Evolutionary conservation across 768 basidiomycete genomes (phyloP).

Genomic region (Phanerochaete carnosa): DNA sequence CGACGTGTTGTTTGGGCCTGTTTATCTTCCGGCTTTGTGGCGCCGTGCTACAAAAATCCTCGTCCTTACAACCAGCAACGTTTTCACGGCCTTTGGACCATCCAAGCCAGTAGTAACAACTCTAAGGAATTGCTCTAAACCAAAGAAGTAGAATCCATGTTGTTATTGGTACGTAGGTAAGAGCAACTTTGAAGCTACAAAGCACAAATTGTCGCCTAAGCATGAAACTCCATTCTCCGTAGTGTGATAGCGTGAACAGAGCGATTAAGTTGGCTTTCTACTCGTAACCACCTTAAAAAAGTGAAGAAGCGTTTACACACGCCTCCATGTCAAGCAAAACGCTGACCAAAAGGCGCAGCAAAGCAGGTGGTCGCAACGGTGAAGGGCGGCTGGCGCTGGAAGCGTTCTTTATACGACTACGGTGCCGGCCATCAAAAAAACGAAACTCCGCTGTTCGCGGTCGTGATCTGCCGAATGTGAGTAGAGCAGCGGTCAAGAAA

Average conservation of each 20-base stretch:
- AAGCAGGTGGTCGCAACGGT: slow-evolving; percentile 46
- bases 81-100: too few species aligned
- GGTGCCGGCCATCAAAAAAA: slow-evolving; percentile 26
- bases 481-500: not conserved
- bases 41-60: too few species aligned
- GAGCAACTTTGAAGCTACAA: not conserved
- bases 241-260: slow-evolving; percentile 56
- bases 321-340: slow-evolving; percentile 56
- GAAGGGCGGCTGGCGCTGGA: slow-evolving; percentile 16
- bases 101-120: too few species aligned
- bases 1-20: not conserved
- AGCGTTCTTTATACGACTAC: slow-evolving; percentile 10
- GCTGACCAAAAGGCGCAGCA: slow-evolving; percentile 48
- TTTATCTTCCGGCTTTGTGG: not conserved
- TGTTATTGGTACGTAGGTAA: not conserved
- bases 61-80: too few species aligned
- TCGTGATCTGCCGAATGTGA: not conserved
- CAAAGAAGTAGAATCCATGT: too few species aligned
- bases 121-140: too few species aligned
- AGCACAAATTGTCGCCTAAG: slow-evolving; percentile 54
- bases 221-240: slow-evolving; percentile 89
- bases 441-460: slow-evolving; percentile 11
- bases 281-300: slow-evolving; percentile 44
- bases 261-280: slow-evolving; percentile 76
- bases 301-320: slow-evolving; percentile 37